These are phyloP conservation scores for Hyaloscypha bicolor DNA, from an alignment of 495 filamentous ascomycete genomes.

Conservation along the genomic window DNA sequence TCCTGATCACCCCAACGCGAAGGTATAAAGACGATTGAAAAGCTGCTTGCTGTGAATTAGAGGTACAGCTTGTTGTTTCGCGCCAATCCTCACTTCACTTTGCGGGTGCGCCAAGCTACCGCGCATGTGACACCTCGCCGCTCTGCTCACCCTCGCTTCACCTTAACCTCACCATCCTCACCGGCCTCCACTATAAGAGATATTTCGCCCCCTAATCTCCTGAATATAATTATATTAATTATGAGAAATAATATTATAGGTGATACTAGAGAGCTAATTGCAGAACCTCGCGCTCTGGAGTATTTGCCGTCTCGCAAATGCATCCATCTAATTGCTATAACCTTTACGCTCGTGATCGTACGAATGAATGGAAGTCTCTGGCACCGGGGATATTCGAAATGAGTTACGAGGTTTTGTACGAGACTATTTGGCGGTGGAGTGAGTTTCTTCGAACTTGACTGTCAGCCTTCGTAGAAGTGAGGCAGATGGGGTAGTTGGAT, in stretches of 20 bases:
- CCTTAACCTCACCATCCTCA: too few relatives aligned
- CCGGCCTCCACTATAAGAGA: conserved; percentile 8
- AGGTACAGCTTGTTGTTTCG: too few relatives aligned
- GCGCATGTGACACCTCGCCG: too few relatives aligned
- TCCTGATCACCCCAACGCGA: too few relatives aligned
- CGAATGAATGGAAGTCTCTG: conserved; percentile 6
- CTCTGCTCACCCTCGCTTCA: too few relatives aligned
- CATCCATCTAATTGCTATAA: too few relatives aligned
- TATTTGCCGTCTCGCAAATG: conserved; percentile 1
- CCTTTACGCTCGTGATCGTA: too few relatives aligned
- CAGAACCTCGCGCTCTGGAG: conserved; percentile 10
- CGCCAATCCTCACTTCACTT: too few relatives aligned
- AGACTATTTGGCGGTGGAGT: conserved; percentile 15
- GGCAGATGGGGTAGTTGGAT: conserved; percentile 15
- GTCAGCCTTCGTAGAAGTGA: conserved; percentile 19
- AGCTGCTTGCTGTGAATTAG: too few relatives aligned
- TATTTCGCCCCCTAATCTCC: background rate
- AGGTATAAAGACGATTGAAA: too few relatives aligned
- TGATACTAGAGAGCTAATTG: conserved; percentile 9
- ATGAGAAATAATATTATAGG: conserved; percentile 10
- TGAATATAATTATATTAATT: conserved; percentile 7
- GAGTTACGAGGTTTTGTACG: conserved; percentile 13
- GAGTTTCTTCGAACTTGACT: conserved; percentile 20
- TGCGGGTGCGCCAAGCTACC: too few relatives aligned
- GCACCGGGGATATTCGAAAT: conserved; percentile 16